Evolutionary conservation across 768 basidiomycete species (phyloP).

Genomic region (Collybiopsis confluens): DNA sequence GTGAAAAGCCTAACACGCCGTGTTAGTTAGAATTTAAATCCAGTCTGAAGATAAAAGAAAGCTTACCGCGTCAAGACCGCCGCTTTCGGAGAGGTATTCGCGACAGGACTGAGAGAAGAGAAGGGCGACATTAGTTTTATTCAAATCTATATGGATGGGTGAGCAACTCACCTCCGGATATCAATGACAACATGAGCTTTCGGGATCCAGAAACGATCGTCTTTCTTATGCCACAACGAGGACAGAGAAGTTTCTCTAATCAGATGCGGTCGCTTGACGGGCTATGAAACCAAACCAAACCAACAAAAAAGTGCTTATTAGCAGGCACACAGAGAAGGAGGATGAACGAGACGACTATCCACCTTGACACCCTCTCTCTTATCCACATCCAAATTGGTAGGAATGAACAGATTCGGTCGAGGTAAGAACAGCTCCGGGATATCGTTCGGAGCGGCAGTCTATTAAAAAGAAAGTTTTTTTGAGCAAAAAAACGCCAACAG

Average conservation of each 20-base stretch:
- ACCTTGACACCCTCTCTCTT: conserved; percentile 68
- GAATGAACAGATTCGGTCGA: conserved; percentile 86
- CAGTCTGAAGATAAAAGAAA: neutral
- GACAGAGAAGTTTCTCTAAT: conserved; percentile 69
- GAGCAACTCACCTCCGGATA: conserved; percentile 68
- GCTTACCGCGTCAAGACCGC: conserved; percentile 69
- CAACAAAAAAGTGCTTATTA: neutral
- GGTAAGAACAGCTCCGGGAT: conserved; percentile 75
- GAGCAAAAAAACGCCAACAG: neutral
- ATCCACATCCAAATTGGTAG: conserved; percentile 78
- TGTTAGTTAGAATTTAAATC: too few species aligned
- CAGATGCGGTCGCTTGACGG: conserved; percentile 67
- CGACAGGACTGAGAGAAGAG: conserved; percentile 41
- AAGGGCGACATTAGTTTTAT: neutral
- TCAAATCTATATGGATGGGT: neutral
- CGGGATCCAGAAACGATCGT: conserved; percentile 95
- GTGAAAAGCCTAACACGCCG: conserved; percentile 74
- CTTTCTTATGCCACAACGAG: conserved; percentile 94
- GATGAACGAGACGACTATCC: conserved; percentile 13
- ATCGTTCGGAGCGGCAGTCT: conserved; percentile 65
- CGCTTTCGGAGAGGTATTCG: conserved; percentile 60
- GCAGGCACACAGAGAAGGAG: too few species aligned
- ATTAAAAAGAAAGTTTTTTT: neutral
- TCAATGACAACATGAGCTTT: conserved; percentile 77
- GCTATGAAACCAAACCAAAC: conserved; percentile 38